Conservation (phyloP, 768 basidiomycete species). For the Tubosaeta brunneosetosa region DNA sequence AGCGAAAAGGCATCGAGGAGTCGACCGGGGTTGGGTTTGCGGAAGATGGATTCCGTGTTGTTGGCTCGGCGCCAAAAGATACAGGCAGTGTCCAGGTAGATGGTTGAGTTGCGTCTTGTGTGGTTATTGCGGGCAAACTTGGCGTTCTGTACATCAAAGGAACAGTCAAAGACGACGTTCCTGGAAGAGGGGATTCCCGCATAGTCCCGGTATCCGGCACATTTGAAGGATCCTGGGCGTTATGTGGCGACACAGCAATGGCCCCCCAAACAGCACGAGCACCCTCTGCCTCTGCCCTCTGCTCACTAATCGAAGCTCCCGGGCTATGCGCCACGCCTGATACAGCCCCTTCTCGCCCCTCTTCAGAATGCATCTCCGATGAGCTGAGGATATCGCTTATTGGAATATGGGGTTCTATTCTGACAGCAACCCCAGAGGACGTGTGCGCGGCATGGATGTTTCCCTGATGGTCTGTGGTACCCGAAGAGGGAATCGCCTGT, state of each 20-base stretch:
- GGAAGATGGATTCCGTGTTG: neutral
- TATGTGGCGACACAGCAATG: conserved; percentile 22
- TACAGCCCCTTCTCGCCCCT: conserved; percentile 10
- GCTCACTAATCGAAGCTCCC: conserved; percentile 13
- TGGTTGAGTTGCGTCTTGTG: conserved; percentile 1
- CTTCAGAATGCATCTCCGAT: conserved; percentile 3
- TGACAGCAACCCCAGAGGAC: conserved; percentile 1
- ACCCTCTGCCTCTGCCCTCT: conserved; percentile 17
- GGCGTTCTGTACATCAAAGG: conserved; percentile 6
- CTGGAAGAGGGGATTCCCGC: conserved; percentile 12
- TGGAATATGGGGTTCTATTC: conserved; percentile 1
- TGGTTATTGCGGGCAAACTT: neutral
- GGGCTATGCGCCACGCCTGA: conserved; percentile 20
- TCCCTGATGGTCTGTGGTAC: conserved; percentile 4
- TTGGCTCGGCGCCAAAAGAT: conserved; percentile 1
- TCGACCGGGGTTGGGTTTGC: conserved; percentile 10
- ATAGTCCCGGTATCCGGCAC: conserved; percentile 4
- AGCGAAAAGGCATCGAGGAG: conserved; percentile 28
- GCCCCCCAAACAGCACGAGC: conserved; percentile 15
- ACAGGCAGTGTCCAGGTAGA: conserved; percentile 4
- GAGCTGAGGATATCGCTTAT: neutral
- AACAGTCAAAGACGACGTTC: conserved; percentile 9
- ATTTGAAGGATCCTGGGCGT: conserved; percentile 23
- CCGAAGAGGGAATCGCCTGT: conserved; percentile 8
- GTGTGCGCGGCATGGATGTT: neutral